Base-by-base conservation (phyloP, 768 basidiomycete genomes). In the Trametopsis cervina region DNA sequence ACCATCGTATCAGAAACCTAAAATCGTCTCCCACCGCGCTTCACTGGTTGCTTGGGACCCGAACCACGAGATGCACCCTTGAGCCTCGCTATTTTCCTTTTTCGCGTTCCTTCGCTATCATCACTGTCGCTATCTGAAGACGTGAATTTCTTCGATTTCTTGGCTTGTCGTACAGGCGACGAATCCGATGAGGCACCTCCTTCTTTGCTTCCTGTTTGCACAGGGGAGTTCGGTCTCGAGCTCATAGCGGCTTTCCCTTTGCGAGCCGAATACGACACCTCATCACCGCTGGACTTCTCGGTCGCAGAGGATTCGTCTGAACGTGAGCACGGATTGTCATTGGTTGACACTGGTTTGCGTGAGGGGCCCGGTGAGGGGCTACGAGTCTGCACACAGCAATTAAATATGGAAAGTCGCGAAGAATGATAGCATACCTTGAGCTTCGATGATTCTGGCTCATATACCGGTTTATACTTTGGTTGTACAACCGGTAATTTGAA, bases 21-120 rank as follows among this genome's bases (percentile, higher is more conserved):
- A 69, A 86, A 89, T 53, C 82, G 76, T 62, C 78, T 85, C 24
- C 81, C 84, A 27, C 83, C 83, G 54, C 86, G 77, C 65, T 81
- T 88, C 52, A 89, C 69, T 4, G 87, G 87, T 56, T 89, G 86
- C 56, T 79, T 76, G 38, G 80, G 71, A 35, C 80, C 80, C 46
- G 80, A 69, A 51, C 71, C 69, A 42, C 63, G 56, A 37, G 62
- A 59, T 41, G 59, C 54, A 38, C 70, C 39, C 41, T 66, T 77
- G 45, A 70, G 62, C 55, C 66, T 68, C 41, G 71, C 64, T 20
- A 69, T 62, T 25, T 64, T 64, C 43, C 62, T 70, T 60, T 69
- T 75, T 26, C 70, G 69, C 29, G 75, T 78, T 18, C 66, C 70
- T 53, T 80, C 81, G 57, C 80, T 84, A 57, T 83, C 80, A 46